phyloP scores from a whole-genome alignment of 805 yeast species.

The Wickerhamomyces kurtzmanii region DNA sequence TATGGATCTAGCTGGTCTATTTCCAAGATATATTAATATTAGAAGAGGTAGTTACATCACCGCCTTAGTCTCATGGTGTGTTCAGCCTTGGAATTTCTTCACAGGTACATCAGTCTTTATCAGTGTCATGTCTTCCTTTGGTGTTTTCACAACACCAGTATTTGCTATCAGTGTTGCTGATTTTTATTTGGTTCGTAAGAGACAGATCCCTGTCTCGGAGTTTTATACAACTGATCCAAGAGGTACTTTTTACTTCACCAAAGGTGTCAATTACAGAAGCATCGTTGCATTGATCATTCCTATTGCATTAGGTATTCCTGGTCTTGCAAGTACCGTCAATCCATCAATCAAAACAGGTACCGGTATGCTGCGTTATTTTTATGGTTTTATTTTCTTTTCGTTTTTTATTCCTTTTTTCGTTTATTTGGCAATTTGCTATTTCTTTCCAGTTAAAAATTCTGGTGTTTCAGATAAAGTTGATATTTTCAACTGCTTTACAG shows the following conservation, averaged over 20 bases:
- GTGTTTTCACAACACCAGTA: conserved; percentile 27
- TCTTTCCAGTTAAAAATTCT: conserved; percentile 9
- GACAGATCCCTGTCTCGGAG: conserved; percentile 19
- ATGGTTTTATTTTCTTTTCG: conserved; percentile 14
- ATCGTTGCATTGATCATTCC: conserved; percentile 18
- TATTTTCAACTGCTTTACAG: conserved; percentile 14
- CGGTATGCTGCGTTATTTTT: conserved; percentile 12
- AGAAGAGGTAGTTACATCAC: conserved; percentile 16
- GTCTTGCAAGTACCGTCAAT: conserved; percentile 10
- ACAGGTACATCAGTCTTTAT: conserved; percentile 24
- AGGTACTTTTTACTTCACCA: conserved; percentile 25
- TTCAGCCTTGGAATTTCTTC: conserved; percentile 29
- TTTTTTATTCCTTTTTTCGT: conserved; percentile 9
- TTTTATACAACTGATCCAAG: conserved; percentile 20
- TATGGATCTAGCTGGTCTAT: conserved; percentile 25
- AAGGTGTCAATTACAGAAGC: conserved; percentile 30
- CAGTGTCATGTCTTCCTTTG: conserved; percentile 27
- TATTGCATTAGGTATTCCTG: conserved; percentile 12
- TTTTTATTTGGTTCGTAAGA: conserved; percentile 25
- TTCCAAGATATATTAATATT: conserved; percentile 25
- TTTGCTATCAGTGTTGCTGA: conserved; percentile 30
- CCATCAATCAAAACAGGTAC: conserved; percentile 5
- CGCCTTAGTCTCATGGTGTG: conserved; percentile 23
- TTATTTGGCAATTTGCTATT: conserved; percentile 5
- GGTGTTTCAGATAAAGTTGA: conserved; percentile 11